Percentiles rank a stretch among this genome's conserved stretches.
Conservation (phyloP, 129 eudicot species). For the Apium graveolens region DNA sequence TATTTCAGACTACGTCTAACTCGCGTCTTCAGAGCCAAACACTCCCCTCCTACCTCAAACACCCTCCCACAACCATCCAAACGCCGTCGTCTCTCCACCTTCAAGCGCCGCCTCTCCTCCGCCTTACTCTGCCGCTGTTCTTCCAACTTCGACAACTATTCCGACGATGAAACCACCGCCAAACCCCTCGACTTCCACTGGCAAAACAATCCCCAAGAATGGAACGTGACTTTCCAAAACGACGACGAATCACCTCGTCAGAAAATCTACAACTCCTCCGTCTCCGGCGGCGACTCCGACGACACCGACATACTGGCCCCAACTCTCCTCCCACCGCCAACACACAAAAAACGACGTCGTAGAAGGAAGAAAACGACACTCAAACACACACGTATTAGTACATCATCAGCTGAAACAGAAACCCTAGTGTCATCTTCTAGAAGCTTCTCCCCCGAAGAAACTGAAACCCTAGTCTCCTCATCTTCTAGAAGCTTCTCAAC, state of each 20-base stretch:
- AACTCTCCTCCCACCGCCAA: conserved; percentile 17
- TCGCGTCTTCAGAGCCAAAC: conserved; percentile 66
- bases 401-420: conserved; percentile 46
- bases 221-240: conserved; percentile 57
- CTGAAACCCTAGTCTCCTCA: conserved; percentile 49
- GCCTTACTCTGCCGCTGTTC: conserved; percentile 28
- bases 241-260: conserved; percentile 46
- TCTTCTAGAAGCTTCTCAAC: conserved; percentile 52
- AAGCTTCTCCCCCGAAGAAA: conserved; percentile 43
- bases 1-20: conserved; percentile 58
- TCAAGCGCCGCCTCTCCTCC: conserved; percentile 52
- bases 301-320: conserved; percentile 28
- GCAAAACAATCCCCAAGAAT: conserved; percentile 48
- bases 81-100: conserved; percentile 29
- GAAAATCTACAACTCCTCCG: conserved; percentile 66
- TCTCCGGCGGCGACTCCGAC: conserved; percentile 28
- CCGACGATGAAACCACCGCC: conserved; percentile 23
- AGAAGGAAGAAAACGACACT: conserved; percentile 17
- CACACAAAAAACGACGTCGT: conserved; percentile 32
- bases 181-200: conserved; percentile 39
- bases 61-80: conserved; percentile 14
- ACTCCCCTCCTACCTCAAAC: conserved; percentile 54
- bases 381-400: conserved; percentile 27
- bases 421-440: conserved; percentile 49
- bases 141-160: conserved; percentile 20